Evolutionary conservation across 2,329 filamentous ascomycete genomes (phyloP).

Genomic region (Ascochyta fabae): DNA sequence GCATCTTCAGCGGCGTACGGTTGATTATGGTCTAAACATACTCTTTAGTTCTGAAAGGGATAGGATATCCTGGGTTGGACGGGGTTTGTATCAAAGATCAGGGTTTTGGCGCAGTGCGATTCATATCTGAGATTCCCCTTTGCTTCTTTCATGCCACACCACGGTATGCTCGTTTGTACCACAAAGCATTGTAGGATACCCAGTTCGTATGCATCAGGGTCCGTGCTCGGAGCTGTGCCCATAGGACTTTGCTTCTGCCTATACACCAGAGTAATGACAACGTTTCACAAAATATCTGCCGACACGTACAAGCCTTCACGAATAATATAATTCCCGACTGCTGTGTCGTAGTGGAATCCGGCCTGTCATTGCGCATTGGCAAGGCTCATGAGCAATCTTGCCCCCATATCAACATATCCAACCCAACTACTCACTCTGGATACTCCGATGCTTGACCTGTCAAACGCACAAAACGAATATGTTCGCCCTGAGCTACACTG

Average conservation of each 20-base stretch:
- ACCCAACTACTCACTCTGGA: not conserved
- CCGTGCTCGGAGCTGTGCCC: conserved; percentile 4
- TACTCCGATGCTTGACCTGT: not conserved
- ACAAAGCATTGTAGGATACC: not conserved
- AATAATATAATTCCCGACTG: not conserved
- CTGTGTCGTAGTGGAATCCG: not conserved
- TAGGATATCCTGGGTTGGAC: not conserved
- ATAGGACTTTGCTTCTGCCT: not conserved
- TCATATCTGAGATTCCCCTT: conserved; percentile 11
- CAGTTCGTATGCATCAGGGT: not conserved
- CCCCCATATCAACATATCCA: not conserved
- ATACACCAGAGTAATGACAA: conserved; percentile 35
- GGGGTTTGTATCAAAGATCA: conserved; percentile 4
- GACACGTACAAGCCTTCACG: not conserved
- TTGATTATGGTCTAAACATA: not conserved
- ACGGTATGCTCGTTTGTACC: not conserved
- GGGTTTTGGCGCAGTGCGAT: conserved; percentile 7
- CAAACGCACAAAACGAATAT: conserved; percentile 1
- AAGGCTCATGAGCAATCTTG: not conserved
- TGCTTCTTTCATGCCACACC: not conserved
- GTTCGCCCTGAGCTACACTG: not conserved
- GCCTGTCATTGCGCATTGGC: not conserved
- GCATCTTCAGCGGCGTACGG: conserved; percentile 15
- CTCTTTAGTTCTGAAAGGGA: not conserved
- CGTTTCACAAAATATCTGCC: not conserved